Conservation (phyloP, 2,329 filamentous ascomycete genomes). For the Bipolaris sorokiniana region DNA sequence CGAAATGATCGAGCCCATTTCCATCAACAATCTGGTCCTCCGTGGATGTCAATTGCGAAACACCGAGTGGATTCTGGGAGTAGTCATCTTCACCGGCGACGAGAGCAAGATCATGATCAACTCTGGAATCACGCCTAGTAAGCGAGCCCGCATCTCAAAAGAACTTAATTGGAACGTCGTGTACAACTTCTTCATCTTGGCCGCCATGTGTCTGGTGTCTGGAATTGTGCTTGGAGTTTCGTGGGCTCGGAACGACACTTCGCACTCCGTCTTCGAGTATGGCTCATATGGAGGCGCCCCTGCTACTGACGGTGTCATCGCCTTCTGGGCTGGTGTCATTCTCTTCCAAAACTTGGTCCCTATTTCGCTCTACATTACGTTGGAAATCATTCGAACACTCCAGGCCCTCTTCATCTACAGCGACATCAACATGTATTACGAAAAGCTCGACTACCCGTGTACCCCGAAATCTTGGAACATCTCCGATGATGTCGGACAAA, state of each 20-base stretch:
- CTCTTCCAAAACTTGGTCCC: slow-evolving; percentile 98
- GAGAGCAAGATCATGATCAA: slow-evolving; percentile 99
- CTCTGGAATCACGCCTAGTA: slow-evolving; percentile 91
- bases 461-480: slow-evolving; percentile 99
- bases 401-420: slow-evolving; percentile 98
- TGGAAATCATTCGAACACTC: slow-evolving; percentile 91
- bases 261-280: slow-evolving; percentile 82
- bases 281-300: slow-evolving; percentile 77
- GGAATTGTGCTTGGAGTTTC: slow-evolving; percentile 83
- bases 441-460: slow-evolving; percentile 89
- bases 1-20: slow-evolving; percentile 89
- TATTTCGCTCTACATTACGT: slow-evolving; percentile 95
- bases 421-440: slow-evolving; percentile 97
- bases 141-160: slow-evolving; percentile 86
- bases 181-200: slow-evolving; percentile 91
- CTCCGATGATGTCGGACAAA: slow-evolving; percentile 95
- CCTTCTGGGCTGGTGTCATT: slow-evolving; percentile 94
- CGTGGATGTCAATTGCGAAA: slow-evolving; percentile 93
- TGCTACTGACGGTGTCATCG: slow-evolving; percentile 86
- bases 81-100: slow-evolving; percentile 92
- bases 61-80: slow-evolving; percentile 92
- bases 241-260: slow-evolving; percentile 77
- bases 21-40: slow-evolving; percentile 92
- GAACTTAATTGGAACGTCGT: slow-evolving; percentile 98
- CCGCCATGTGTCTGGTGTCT: slow-evolving; percentile 85